phyloP scores from a whole-genome alignment of 2,329 filamentous ascomycete genomes.

The Fusarium nematophilum region DNA sequence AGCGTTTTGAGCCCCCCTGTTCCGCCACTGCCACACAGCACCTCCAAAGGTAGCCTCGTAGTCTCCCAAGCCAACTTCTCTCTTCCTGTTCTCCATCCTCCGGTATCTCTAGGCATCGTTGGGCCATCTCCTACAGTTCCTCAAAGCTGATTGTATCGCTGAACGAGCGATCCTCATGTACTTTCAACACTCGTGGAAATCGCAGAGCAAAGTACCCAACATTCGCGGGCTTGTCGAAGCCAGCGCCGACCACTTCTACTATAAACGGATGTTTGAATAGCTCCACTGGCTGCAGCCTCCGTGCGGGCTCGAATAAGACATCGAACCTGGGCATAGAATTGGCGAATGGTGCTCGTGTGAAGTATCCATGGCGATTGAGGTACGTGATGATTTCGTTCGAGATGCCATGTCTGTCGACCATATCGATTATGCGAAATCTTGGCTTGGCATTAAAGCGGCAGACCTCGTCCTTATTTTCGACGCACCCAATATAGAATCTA shows the following conservation, averaged over 20 bases:
- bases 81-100: too few relatives aligned
- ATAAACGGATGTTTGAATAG: slow-evolving; percentile 76
- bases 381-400: slow-evolving; percentile 52
- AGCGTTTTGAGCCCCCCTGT: too few relatives aligned
- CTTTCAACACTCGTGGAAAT: too few relatives aligned
- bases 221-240: slow-evolving; percentile 73
- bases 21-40: too few relatives aligned
- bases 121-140: too few relatives aligned
- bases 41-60: too few relatives aligned
- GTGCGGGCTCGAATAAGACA: slow-evolving; percentile 1
- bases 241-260: slow-evolving; percentile 74
- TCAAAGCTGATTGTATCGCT: too few relatives aligned
- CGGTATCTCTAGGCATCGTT: too few relatives aligned
- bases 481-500: slow-evolving; percentile 75
- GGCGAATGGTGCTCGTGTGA: slow-evolving; percentile 48
- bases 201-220: slow-evolving; percentile 73
- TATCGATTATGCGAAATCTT: slow-evolving; percentile 11
- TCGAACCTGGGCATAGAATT: slow-evolving; percentile 27
- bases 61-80: too few relatives aligned
- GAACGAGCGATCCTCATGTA: too few relatives aligned
- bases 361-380: slow-evolving; percentile 60
- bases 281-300: slow-evolving; percentile 48
- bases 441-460: slow-evolving; percentile 60
- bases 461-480: slow-evolving; percentile 70
- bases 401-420: slow-evolving; percentile 60